Evolutionary conservation across 306 rosid genomes (phyloP), one percentile per base, ranked within the genome.

Genomic region (Cercis canadensis): DNA sequence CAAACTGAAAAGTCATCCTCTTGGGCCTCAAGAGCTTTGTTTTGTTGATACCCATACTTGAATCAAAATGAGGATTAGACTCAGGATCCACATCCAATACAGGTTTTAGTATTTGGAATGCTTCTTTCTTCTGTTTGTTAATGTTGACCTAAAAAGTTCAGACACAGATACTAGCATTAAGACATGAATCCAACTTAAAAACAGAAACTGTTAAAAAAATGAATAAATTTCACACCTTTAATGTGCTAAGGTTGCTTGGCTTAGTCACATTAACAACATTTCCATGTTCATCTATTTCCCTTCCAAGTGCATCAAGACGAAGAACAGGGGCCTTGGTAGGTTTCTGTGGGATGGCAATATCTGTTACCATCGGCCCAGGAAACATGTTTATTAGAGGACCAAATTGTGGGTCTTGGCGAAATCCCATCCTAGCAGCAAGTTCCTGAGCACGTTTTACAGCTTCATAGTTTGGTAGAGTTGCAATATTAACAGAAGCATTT

Each of bases 221-320:
- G 13, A 57, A 51, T 46, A 41, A 73, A 41, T 58, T 21, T 65
- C 88, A 72, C 64, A 93, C 98, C 98, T 93, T 93, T 65, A 93
- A 83, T 52, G 98, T 90, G 83, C 96, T 93, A 66, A 93, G 96
- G 83, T 83, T 84, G 81, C 85, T 80, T 44, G 97, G 98, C 78
- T 90, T 93, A 24, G 95, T 69, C 58, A 81, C 72, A 81, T 86
- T 89, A 70, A 93, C 89, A 52, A 90, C 81, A 61, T 90, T 87
- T 76, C 98, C 98, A 57, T 90, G 86, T 82, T 93, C 98, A 75
- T 93, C 97, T 53, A 93, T 83, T 82, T 93, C 98, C 83, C 98
- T 87, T 44, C 98, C 98, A 56, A 84, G 96, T 17, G 98, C 92
- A 81, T 93, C 98, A 72, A 93, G 92, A 43, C 98, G 97, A 83